phyloP scores from a whole-genome alignment of 2,329 filamentous ascomycete species.

The Apiospora sp. region DNA sequence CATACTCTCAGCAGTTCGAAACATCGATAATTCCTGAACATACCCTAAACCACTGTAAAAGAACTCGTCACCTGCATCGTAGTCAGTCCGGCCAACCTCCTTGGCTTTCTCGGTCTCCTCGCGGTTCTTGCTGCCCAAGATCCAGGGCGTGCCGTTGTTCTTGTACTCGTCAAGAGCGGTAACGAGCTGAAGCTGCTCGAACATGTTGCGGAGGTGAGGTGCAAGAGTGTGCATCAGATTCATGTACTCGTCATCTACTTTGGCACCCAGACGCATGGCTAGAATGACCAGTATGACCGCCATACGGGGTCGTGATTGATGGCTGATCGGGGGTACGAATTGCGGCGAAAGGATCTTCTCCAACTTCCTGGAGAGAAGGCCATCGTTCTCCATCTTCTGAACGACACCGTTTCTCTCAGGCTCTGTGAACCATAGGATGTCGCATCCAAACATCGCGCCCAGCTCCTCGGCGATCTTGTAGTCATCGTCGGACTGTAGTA shows the following conservation, averaged over 20 bases:
- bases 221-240: conserved; percentile 4
- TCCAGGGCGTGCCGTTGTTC: conserved; percentile 36
- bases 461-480: conserved; percentile 32
- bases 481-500: conserved; percentile 35
- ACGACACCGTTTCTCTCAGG: conserved; percentile 20
- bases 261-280: conserved; percentile 32
- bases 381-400: conserved; percentile 29
- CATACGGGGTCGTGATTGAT: conserved; percentile 32
- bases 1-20: neutral
- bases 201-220: conserved; percentile 32
- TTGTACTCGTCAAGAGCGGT: conserved; percentile 35
- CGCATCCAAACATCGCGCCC: conserved; percentile 29
- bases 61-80: conserved; percentile 33
- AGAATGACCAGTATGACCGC: conserved; percentile 33
- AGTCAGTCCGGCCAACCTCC: conserved; percentile 12
- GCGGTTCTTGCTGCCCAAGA: conserved; percentile 31
- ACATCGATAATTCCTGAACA: conserved; percentile 5
- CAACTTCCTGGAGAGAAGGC: conserved; percentile 31
- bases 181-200: conserved; percentile 35
- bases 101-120: neutral
- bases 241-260: conserved; percentile 30
- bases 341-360: conserved; percentile 29
- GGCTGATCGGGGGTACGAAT: conserved; percentile 25
- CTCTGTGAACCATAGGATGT: neutral
- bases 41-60: conserved; percentile 36